These are phyloP conservation scores for Vitis hybrid DNA, from an alignment of 177 flowering plant species.

Conservation along the genomic window DNA sequence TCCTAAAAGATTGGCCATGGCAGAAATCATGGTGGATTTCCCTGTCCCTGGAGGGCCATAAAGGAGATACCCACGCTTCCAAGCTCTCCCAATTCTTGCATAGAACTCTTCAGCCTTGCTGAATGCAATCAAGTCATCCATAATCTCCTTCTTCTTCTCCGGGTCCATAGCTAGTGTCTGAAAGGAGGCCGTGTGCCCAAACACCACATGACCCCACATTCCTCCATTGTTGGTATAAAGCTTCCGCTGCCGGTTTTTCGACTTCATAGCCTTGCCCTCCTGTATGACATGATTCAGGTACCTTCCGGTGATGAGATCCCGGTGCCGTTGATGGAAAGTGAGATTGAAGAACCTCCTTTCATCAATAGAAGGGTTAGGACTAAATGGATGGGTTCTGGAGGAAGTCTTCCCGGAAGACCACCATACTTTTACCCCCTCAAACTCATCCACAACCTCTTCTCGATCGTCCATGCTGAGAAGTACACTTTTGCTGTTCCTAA, in stretches of 20 bases:
- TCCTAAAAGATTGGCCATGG: slow-evolving; percentile 32
- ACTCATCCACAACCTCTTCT: slow-evolving; percentile 21
- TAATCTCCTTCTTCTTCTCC: slow-evolving; percentile 24
- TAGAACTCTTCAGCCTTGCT: slow-evolving; percentile 22
- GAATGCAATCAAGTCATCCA: slow-evolving; percentile 6
- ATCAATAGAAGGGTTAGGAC: not conserved
- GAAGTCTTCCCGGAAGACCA: slow-evolving; percentile 11
- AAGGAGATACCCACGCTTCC: not conserved
- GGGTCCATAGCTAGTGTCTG: slow-evolving; percentile 31
- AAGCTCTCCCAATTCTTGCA: slow-evolving; percentile 22
- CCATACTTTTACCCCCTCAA: slow-evolving; percentile 13
- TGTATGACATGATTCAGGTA: slow-evolving; percentile 30
- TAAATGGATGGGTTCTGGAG: not conserved
- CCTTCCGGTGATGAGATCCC: slow-evolving; percentile 8
- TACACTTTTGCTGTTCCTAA: not conserved
- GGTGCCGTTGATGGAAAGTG: slow-evolving; percentile 18
- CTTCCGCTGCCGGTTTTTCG: slow-evolving; percentile 19
- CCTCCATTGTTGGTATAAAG: slow-evolving; percentile 24
- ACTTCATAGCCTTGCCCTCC: slow-evolving; percentile 15
- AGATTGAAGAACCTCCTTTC: slow-evolving; percentile 19
- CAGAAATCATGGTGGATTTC: slow-evolving; percentile 31
- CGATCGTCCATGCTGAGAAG: slow-evolving; percentile 15
- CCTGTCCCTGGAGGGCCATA: slow-evolving; percentile 42
- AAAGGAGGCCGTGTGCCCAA: slow-evolving; percentile 35
- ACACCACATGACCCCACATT: slow-evolving; percentile 24